Base-by-base conservation (phyloP, 2,329 filamentous ascomycete genomes). In the Fusarium globosum region DNA sequence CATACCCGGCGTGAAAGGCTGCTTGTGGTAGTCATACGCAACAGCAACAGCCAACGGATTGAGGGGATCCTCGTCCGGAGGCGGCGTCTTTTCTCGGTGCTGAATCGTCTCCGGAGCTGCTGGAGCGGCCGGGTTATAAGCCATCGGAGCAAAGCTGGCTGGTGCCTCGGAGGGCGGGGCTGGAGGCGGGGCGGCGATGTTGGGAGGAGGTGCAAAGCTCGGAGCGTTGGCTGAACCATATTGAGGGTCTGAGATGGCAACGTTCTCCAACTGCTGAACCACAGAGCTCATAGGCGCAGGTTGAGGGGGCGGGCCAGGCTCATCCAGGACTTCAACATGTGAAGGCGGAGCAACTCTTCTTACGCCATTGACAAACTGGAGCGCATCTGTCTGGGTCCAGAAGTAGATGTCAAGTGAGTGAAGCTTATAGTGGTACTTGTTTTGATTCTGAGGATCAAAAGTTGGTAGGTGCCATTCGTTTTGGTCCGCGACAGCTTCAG, bases 121-220 rank as follows among this genome's bases (percentile, higher is more conserved):
- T 9, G 93, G 93, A 3, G 93, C 93, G 2, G 93, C 93, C 7
- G 93, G 93, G 79, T 95, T 95, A 79, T 95, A 95, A 6, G 92
- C 89, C 83, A 94, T 90, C 1, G 92, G 91, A 13, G 83, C 85
- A 74, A 91, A 92, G 76, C 78, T 86, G 39, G 83, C 48, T 21
- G 64, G 46, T 20, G 75, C 61, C 49, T 79, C 59, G 30, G 68
- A 60, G 43, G 74, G 35, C 16, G 74, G 60, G 38, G 73, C 71
- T 26, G 73, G 75, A 33, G 75, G 71, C 12, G 77, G 64, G 15
- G 68, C 71, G 18, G 70, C 73, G 20, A 75, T 72, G 30, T 63
- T 76, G 13, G 78, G 75, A 21, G 78, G 71, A 71, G 69, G 77
- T 65, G 63, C 76, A 69, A 74, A 69, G 41, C 58, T 61, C 26